Conservation (phyloP, 306 rosid species). For the Dicorynia guianensis region DNA sequence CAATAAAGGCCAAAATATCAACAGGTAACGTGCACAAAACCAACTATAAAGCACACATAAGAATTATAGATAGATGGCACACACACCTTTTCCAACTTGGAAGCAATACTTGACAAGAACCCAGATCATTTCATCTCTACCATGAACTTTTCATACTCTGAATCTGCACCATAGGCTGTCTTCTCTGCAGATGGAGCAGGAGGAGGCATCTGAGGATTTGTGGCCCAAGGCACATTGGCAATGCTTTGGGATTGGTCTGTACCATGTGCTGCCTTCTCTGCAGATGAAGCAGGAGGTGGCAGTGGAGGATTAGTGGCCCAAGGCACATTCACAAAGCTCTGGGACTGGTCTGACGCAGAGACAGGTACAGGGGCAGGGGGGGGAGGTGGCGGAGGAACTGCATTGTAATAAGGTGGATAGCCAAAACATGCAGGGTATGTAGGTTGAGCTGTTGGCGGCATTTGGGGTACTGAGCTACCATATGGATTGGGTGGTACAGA, state of each 20-base stretch:
- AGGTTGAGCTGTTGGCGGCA: conserved; percentile 74
- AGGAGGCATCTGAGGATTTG: conserved; percentile 69
- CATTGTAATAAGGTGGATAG: conserved; percentile 77
- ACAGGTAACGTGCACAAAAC: background rate
- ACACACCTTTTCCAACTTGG: conserved; percentile 56
- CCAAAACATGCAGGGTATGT: conserved; percentile 79
- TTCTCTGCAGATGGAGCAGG: conserved; percentile 69
- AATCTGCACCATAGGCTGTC: conserved; percentile 73
- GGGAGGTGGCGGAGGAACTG: conserved; percentile 86
- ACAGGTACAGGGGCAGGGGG: conserved; percentile 55
- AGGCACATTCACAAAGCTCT: conserved; percentile 66
- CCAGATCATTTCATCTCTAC: conserved; percentile 87
- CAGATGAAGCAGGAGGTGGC: conserved; percentile 63
- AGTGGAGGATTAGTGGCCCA: conserved; percentile 74
- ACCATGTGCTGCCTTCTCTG: conserved; percentile 57
- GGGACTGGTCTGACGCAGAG: conserved; percentile 68
- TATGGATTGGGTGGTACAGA: conserved; percentile 61
- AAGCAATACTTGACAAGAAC: conserved; percentile 27
- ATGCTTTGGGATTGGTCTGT: conserved; percentile 67
- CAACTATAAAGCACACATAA: conserved; percentile 20
- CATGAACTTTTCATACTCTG: conserved; percentile 98
- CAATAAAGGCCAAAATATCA: background rate
- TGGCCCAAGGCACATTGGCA: conserved; percentile 77
- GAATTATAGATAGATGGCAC: background rate
- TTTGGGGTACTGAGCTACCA: conserved; percentile 59